Percentiles rank a stretch among this genome's conserved stretches.
phyloP scores from a whole-genome alignment of 1,284 basidiomycete species.

The Inonotus obliquus region DNA sequence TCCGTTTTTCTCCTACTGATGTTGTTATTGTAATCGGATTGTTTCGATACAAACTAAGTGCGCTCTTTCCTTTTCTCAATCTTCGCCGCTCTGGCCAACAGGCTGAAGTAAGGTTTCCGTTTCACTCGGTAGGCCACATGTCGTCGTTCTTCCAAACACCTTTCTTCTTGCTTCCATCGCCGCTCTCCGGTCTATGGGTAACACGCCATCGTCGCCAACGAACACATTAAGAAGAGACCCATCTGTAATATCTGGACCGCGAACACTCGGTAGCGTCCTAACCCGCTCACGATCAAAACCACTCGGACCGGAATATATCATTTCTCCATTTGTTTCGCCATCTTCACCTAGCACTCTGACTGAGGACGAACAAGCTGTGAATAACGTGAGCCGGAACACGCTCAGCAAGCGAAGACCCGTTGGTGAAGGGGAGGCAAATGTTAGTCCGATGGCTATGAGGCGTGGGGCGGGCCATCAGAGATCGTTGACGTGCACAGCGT shows the following conservation, averaged over 20 bases:
- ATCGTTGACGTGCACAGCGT: background rate
- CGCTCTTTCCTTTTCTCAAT: too few relatives aligned
- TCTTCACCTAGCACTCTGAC: background rate
- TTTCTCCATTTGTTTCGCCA: slow-evolving; percentile 1
- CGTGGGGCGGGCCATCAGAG: background rate
- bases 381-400: background rate
- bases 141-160: background rate
- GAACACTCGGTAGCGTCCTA: background rate
- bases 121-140: background rate
- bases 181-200: slow-evolving; percentile 5
- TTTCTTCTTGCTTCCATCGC: background rate
- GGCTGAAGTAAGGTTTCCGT: background rate
- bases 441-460: background rate
- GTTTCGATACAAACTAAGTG: background rate
- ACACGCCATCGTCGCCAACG: slow-evolving; percentile 12
- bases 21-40: background rate
- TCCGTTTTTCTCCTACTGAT: slow-evolving; percentile 38
- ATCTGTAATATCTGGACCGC: slow-evolving; percentile 11
- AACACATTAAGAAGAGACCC: slow-evolving; percentile 10
- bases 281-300: slow-evolving; percentile 2
- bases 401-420: background rate
- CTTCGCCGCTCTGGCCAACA: too few relatives aligned
- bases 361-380: background rate
- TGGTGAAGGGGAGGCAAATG: background rate
- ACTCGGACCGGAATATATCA: slow-evolving; percentile 11